Base-by-base conservation (phyloP, 768 basidiomycete species). In the Suillus tomentosus region DNA sequence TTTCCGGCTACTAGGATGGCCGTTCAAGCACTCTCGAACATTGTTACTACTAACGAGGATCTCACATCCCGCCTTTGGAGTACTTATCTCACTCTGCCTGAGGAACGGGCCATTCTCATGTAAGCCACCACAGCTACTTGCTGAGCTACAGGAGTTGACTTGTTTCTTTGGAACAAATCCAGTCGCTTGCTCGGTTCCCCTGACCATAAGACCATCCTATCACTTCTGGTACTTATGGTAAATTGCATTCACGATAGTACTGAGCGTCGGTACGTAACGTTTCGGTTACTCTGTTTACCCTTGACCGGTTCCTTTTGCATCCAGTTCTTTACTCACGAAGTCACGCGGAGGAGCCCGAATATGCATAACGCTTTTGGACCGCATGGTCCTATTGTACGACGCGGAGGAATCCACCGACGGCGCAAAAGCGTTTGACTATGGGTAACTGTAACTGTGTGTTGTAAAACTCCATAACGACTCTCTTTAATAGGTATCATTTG, bases 21-120 rank as follows among this genome's bases (percentile, higher is more conserved):
- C 36, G 80, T 88, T 2, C 94, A 97, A 73, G 79, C 91, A 4
- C 80, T 96, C 36, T 91, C 94, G 22, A 97, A 97, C 73, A 80
- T 94, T 27, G 83, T 96, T 39, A 94, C 95, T 2, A 82, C 83
- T 9, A 92, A 94, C 65, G 84, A 88, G 48, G 68, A 65, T 9
- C 81, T 89, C 53, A 80, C 84, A 65, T 72, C 79, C n/a, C 79
- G 72, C 24, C 75, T 90, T 39, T 94, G 90, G 91, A 80, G 81
- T 42, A 80, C 77, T 2, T 89, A 89, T 68, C 77, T 93, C 72
- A 81, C 80, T 61, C 79, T 91, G 5, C 84, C 89, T 1, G 92
- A 93, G 69, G 87, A 91, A 66, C 82, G 89, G 72, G 84, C 86
- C 55, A 80, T 96, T 11, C 77, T 96, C 62, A 83, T 91, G 95